phyloP scores from a whole-genome alignment of 1,284 basidiomycete species.

The Thecaphora frezii region DNA sequence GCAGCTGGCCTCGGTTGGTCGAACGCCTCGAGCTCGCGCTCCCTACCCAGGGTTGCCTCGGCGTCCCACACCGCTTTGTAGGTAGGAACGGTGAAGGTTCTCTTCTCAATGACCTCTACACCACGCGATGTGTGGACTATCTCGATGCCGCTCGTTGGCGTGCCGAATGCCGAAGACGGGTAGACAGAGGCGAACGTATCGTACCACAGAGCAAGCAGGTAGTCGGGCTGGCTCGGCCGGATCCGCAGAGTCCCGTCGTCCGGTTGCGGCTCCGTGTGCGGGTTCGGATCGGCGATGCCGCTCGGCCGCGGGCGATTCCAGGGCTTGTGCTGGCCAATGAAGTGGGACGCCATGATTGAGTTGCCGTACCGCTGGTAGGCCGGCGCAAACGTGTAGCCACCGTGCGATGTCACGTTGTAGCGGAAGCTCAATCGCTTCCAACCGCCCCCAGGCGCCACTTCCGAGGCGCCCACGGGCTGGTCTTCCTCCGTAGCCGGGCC shows the following conservation, averaged over 20 bases:
- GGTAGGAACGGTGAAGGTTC: slow-evolving; percentile 69
- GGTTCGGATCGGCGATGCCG: slow-evolving; percentile 46
- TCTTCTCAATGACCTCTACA: slow-evolving; percentile 59
- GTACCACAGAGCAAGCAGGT: slow-evolving; percentile 87
- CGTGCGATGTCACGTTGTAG: slow-evolving; percentile 97
- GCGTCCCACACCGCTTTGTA: slow-evolving; percentile 76
- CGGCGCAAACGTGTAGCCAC: slow-evolving; percentile 93
- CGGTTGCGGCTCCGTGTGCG: slow-evolving; percentile 55
- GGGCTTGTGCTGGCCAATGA: slow-evolving; percentile 90
- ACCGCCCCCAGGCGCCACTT: slow-evolving; percentile 64
- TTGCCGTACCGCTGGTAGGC: slow-evolving; percentile 90
- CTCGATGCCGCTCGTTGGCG: slow-evolving; percentile 33
- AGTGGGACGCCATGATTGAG: slow-evolving; percentile 85
- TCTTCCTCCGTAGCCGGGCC: slow-evolving; percentile 62
- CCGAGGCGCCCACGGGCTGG: background rate
- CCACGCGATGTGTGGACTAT: slow-evolving; percentile 43
- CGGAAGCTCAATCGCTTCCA: slow-evolving; percentile 82
- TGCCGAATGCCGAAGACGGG: slow-evolving; percentile 63
- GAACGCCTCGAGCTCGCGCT: slow-evolving; percentile 10
- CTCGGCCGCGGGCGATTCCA: slow-evolving; percentile 66
- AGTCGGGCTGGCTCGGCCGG: slow-evolving; percentile 62
- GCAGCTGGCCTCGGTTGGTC: slow-evolving; percentile 36
- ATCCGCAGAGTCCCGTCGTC: slow-evolving; percentile 8
- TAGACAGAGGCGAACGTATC: slow-evolving; percentile 84
- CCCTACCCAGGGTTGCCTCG: slow-evolving; percentile 15